Evolutionary conservation across 805 yeast species (phyloP), one percentile per base, ranked within the genome.

Genomic region (Cyberlindnera amylophila): DNA sequence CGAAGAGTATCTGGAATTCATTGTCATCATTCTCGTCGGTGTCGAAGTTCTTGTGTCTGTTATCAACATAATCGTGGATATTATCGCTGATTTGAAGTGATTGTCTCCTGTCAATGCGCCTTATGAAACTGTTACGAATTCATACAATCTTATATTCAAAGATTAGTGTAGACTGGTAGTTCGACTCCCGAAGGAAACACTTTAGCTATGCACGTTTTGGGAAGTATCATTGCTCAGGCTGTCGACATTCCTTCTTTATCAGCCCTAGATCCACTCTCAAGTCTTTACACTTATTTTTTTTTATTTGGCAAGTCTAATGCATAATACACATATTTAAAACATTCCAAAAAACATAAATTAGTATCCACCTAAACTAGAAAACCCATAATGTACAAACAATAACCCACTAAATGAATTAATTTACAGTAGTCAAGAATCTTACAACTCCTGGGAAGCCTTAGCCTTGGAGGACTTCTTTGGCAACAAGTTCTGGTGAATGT

Each of bases 401-500:
- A 47, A 47, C 47, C 50, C 53, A 41, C 36, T 37, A 33, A 35
- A 41, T 38, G 41, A 46, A 42, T 39, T 41, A 41, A 41, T 41
- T 41, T 36, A 45, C 48, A 41, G 38, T 41, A 39, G 29, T 27
- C 40, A 45, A 46, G 39, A 30, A 44, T 34, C 51, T 53, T 51
- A 79, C 70, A 78, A 76, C 70, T 78, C 83, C 69, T 79, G 83
- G 62, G 82, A 77, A 64, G 80, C 80, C 65, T 76, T 76, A 50
- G 74, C 70, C 65, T 77, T 77, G 40, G 75, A 69, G 39, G 59
- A 48, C 75, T 82, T 82, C 76, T 83, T 79, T 70, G 93, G 91
- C 65, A 91, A 82, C 70, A 91, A 83, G 76, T 84, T 82, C 74
- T 82, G 89, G 76, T 88, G 96, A 67, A 90, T 87, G 85, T 89